Percentiles rank a stretch among this genome's conserved stretches.
These are phyloP conservation scores for Arthrobotrys sphaeroides DNA, from an alignment of 2,329 filamentous ascomycete species.

Conservation along the genomic window DNA sequence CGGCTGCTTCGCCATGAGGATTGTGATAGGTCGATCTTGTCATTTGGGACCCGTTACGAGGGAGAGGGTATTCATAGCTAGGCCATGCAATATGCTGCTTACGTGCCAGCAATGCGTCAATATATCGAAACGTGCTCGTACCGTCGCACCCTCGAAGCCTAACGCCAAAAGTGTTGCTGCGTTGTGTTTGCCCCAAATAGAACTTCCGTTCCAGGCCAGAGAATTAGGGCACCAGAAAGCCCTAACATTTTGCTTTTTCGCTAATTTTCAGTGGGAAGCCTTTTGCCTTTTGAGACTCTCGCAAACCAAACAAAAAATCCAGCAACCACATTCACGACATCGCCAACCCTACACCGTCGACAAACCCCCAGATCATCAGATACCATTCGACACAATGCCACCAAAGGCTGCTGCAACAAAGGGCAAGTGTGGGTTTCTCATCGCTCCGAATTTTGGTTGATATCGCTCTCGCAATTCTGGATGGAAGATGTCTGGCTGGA, in stretches of 20 bases:
- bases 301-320: constrained; percentile 32
- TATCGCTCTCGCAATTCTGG: constrained; percentile 36
- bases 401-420: constrained; percentile 49
- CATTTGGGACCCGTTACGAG: background rate
- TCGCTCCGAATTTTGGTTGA: background rate
- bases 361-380: constrained; percentile 15
- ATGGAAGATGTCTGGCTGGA: constrained; percentile 25
- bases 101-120: background rate
- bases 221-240: constrained; percentile 32
- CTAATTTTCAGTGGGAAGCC: constrained; percentile 30
- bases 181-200: constrained; percentile 2
- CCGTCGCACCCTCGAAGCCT: background rate
- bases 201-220: constrained; percentile 5
- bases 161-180: background rate
- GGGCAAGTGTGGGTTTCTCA: constrained; percentile 46
- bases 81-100: background rate
- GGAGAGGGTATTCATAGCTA: background rate
- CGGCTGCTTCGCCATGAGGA: background rate
- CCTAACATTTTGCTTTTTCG: constrained; percentile 51
- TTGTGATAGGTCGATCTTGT: background rate
- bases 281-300: constrained; percentile 38
- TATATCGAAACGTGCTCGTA: constrained; percentile 3
- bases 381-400: constrained; percentile 51
- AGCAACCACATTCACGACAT: constrained; percentile 48
- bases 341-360: constrained; percentile 48